Evolutionary conservation across 257 asterid species (phyloP), one percentile per base, ranked within the genome.

Genomic region (Voacanga thouarsii): DNA sequence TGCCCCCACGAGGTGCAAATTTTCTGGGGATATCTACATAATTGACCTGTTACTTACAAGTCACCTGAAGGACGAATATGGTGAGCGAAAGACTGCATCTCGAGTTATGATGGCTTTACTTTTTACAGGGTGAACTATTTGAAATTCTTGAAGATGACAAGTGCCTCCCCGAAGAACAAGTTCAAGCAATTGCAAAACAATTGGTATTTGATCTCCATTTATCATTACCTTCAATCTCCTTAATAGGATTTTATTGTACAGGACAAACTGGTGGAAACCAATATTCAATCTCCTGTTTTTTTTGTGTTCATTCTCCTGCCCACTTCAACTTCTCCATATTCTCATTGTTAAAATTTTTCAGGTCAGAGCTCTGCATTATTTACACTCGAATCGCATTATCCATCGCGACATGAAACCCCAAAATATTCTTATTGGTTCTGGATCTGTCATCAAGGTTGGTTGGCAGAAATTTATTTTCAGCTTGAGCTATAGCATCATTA

Each of bases 331-430:
- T 65, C 75, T 61, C 73, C 66, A 65, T 78, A 63, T 50, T 57
- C 65, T 57, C 14, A 43, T 75, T 65, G 70, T 83, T 23, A 75
- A 74, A 45, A 57, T 69, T 70, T 74, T 80, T 75, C 87, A 96
- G 99, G 98, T 93, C 75, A 92, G 86, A 84, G 99, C 99, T 72
- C 78, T 96, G 90, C 90, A 93, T 83, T 96, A 96, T 84, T 91
- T 96, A 74, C 99, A 96, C 77, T 96, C 99, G 45, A 96, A 96
- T 79, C 99, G 99, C 74, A 96, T 96, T 75, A 96, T 92, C 77
- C 99, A 96, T 53, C 98, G 99, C 23, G 99, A 96, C 85, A 96
- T 96, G 97, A 96, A 96, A 77, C 99, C 98, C 33, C 99, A 93
- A 82, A 96, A 96, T 84, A 96, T 96, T 74, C 98, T 96, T 80